These are phyloP conservation scores for Neonectria punicea DNA, from an alignment of 2,329 filamentous ascomycete genomes.

Conservation along the genomic window DNA sequence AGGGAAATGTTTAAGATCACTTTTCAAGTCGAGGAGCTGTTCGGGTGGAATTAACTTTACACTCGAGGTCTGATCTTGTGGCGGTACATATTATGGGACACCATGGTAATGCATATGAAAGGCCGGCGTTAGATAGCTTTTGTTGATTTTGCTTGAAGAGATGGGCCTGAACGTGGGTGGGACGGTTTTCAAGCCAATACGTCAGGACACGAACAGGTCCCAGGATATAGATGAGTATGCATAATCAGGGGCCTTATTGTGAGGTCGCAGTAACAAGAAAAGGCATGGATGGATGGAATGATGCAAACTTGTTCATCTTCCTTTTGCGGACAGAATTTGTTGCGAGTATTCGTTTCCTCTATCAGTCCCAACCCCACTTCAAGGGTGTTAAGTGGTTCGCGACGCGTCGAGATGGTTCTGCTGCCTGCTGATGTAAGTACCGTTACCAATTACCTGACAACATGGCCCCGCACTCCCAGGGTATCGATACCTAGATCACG, in stretches of 20 bases:
- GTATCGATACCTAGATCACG: constrained; percentile 8
- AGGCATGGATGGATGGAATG: constrained; percentile 1
- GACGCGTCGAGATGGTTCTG: constrained; percentile 18
- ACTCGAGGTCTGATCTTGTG: not conserved
- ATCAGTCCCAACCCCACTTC: not conserved
- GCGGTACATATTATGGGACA: not conserved
- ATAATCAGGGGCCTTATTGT: constrained; percentile 2
- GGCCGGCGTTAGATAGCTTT: constrained; percentile 16
- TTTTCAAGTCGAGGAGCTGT: not conserved
- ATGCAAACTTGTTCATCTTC: not conserved
- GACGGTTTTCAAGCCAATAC: not conserved
- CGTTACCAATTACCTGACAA: not conserved
- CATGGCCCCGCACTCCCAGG: not conserved
- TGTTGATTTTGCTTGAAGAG: constrained; percentile 6
- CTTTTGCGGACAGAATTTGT: not conserved
- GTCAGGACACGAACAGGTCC: not conserved
- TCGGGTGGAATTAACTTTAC: not conserved
- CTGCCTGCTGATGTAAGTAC: constrained; percentile 17
- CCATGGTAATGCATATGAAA: constrained; percentile 18
- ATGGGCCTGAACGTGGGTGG: not conserved
- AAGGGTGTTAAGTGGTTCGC: constrained; percentile 32
- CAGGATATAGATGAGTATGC: constrained; percentile 15
- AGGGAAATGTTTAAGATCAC: constrained; percentile 31
- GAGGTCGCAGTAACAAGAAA: not conserved
- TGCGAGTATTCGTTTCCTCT: not conserved